Base-by-base conservation (phyloP, 495 filamentous ascomycete genomes). In the Polyplosphaeria fusca region DNA sequence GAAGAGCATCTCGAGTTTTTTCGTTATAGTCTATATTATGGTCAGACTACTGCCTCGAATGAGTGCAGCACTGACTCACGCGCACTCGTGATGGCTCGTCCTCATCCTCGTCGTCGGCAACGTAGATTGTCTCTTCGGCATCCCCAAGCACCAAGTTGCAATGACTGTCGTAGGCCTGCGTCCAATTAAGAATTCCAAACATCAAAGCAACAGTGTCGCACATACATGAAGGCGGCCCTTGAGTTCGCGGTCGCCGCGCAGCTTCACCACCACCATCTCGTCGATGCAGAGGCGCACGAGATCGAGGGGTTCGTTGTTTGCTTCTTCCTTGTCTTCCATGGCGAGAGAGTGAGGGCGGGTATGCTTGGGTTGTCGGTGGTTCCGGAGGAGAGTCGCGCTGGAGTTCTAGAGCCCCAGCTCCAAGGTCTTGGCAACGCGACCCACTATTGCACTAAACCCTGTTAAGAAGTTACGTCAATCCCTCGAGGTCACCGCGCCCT, bases 1-100 rank as follows among this genome's bases (percentile, higher is more conserved):
- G 67, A 99, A 99, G n/a, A 99, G 75, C 93, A 97, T 99, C 68
- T 97, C 94, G 38, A 89, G 91, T 67, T 96, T 92, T 73, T 94
- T 95, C 71, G 90, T 93, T 52, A 91, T 83, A 11, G 89, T 95
- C 91, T n/a, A n/a, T n/a, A n/a, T n/a, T n/a, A n/a, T n/a, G n/a
- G n/a, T n/a, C n/a, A 96, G 58, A n/a, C 30, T 12, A 19, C 19
- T 18, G 16, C 26, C 39, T 13, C 27, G 16, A 26, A 38, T n/a
- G n/a, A n/a, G n/a, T n/a, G n/a, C n/a, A n/a, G n/a, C n/a, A n/a
- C n/a, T n/a, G n/a, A n/a, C 41, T 26, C 55, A 63, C 52, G 47
- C 48, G 48, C 80, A 89, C 77, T 68, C 77, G 79, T 41, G 82
- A 70, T 20, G 69, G 76, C 66, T 91, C 89, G 46, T 94, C 85